A percentile compares a stretch with the other conserved stretches of the same genome.
phyloP scores from a whole-genome alignment of 2,329 filamentous ascomycete genomes.

The Samsoniella hepiali region DNA sequence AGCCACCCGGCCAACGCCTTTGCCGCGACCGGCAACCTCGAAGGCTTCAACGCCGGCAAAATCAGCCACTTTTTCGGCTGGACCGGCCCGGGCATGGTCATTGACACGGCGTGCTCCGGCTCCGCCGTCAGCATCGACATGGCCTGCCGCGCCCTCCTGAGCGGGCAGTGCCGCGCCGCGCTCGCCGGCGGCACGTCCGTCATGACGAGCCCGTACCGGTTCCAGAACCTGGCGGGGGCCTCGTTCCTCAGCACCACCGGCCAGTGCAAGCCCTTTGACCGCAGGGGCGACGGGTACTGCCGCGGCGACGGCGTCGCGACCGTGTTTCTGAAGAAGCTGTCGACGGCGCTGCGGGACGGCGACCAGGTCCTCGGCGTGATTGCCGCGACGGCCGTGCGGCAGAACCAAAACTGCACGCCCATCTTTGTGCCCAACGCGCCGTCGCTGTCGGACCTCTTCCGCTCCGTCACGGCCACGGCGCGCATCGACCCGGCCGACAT shows the following conservation, averaged over 20 bases:
- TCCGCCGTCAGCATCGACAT: constrained; percentile 35
- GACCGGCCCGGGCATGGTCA: constrained; percentile 33
- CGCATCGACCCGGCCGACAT: constrained; percentile 36
- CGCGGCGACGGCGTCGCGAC: constrained; percentile 46
- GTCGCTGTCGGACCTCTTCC: constrained; percentile 17
- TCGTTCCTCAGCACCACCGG: constrained; percentile 32
- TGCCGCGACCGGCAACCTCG: constrained; percentile 34
- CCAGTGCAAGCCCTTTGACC: constrained; percentile 33
- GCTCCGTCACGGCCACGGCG: constrained; percentile 34
- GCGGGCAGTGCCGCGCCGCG: constrained; percentile 32
- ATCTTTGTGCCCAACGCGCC: constrained; percentile 38
- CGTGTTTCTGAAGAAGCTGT: constrained; percentile 47
- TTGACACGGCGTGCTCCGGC: constrained; percentile 40
- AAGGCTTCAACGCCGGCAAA: constrained; percentile 33
- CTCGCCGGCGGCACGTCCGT: constrained; percentile 40
- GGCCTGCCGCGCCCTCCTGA: constrained; percentile 31
- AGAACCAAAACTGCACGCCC: constrained; percentile 40
- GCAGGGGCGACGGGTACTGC: constrained; percentile 48
- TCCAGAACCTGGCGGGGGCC: constrained; percentile 25
- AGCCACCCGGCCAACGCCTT: constrained; percentile 37
- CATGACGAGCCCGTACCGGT: constrained; percentile 30
- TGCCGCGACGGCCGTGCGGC: constrained; percentile 36
- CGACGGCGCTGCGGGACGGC: constrained; percentile 43
- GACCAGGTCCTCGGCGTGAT: constrained; percentile 44
- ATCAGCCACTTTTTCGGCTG: constrained; percentile 38